Evolutionary conservation across 169 alveolate genomes (phyloP).

Genomic region (Eimeria sp.): DNA sequence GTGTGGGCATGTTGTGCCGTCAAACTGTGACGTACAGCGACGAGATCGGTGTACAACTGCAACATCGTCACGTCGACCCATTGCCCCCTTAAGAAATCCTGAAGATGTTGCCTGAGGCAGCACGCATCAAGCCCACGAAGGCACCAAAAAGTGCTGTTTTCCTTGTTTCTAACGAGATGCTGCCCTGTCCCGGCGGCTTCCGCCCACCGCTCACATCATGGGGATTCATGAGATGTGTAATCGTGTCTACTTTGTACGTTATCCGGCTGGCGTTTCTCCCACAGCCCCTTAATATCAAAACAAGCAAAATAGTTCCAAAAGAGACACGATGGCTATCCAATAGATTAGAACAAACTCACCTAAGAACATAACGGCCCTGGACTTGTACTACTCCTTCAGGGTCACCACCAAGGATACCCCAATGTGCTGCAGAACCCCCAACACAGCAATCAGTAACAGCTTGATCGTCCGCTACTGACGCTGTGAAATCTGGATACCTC

Average conservation of each 20-base stretch:
- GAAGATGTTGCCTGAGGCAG: neutral
- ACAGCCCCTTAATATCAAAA: neutral
- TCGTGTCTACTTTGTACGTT: neutral
- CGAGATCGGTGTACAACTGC: constrained; percentile 16
- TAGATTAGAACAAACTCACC: neutral
- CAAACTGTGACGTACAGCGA: neutral
- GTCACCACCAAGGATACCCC: neutral
- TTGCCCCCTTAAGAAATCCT: neutral
- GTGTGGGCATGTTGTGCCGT: neutral
- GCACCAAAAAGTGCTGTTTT: neutral
- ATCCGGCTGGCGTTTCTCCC: neutral
- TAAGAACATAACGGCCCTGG: neutral
- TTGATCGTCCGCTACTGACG: neutral
- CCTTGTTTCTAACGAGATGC: neutral
- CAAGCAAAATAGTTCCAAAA: neutral
- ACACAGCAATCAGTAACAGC: neutral
- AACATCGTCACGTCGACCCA: constrained; percentile 17
- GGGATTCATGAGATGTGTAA: neutral
- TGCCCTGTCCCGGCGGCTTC: neutral
- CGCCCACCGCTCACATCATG: neutral
- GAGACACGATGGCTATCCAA: neutral
- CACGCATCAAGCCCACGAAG: neutral
- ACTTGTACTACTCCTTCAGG: neutral
- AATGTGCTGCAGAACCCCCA: neutral
- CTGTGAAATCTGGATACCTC: neutral